phyloP scores from a whole-genome alignment of 2,329 filamentous ascomycete genomes.

The Metarhizium rileyi region DNA sequence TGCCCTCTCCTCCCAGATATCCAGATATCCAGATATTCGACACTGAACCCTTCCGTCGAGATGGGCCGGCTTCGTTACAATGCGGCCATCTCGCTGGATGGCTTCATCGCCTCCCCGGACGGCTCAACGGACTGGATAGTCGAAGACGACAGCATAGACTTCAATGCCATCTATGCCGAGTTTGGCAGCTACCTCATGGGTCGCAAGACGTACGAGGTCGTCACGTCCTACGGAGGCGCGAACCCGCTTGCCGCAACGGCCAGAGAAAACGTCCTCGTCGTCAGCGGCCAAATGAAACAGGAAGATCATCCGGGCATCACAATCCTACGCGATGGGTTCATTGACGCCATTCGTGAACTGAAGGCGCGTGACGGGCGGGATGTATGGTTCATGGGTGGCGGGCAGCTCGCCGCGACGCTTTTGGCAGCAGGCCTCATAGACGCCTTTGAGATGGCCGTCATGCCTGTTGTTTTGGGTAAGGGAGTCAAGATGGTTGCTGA shows the following conservation, averaged over 20 bases:
- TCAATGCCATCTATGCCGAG: slow-evolving; percentile 19
- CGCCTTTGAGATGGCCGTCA: slow-evolving; percentile 18
- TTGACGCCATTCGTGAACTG: slow-evolving; percentile 12
- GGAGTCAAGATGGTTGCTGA: slow-evolving; percentile 16
- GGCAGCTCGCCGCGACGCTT: slow-evolving; percentile 17
- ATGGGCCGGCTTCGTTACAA: slow-evolving; percentile 22
- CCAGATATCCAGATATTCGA: too few species aligned
- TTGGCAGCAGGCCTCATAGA: slow-evolving; percentile 21
- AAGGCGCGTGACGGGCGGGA: slow-evolving; percentile 15
- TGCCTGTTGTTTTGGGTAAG: slow-evolving; percentile 13
- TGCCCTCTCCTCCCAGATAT: too few species aligned
- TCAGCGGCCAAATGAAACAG: slow-evolving; percentile 14
- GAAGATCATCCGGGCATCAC: slow-evolving; percentile 15
- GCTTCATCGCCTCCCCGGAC: slow-evolving; percentile 23
- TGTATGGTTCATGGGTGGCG: slow-evolving; percentile 28
- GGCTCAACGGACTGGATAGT: slow-evolving; percentile 21
- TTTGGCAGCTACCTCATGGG: slow-evolving; percentile 27
- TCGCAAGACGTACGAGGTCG: slow-evolving; percentile 24
- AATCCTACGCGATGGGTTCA: slow-evolving; percentile 9
- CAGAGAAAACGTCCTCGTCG: slow-evolving; percentile 18
- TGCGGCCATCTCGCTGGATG: slow-evolving; percentile 24
- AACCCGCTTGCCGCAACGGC: slow-evolving; percentile 14
- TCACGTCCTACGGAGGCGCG: slow-evolving; percentile 10
- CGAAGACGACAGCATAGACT: slow-evolving; percentile 22
- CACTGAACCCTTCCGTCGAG: background rate